Base-by-base conservation (phyloP, 495 filamentous ascomycete species). In the Trichoderma parareesei region DNA sequence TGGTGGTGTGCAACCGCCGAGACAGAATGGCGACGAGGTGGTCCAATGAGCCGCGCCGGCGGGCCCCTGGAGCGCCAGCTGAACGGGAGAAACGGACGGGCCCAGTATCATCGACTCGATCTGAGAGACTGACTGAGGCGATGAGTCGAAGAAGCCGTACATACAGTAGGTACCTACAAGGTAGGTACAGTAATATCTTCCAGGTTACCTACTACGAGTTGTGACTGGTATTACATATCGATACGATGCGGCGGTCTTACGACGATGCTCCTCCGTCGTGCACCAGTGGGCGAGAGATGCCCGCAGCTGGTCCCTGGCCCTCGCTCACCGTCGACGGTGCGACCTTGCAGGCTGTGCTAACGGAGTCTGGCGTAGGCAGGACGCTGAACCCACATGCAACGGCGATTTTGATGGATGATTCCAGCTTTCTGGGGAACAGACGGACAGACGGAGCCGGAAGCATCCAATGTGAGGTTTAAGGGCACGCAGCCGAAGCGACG, bases 1-100 rank as follows among this genome's bases (percentile, higher is more conserved):
- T 27, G 35, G 53, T 57, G 53, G 53, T 57, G 53, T 57, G 53
- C 53, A 57, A 55, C 27, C 9, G 18, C 53, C 16, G 53, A 57
- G 53, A 57, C 53, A 57, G 27, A 27, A 27, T 9, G 48, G 20
- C 53, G 53, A 57, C 37, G 53, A 57, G 53, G 53, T 57, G 53
- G 53, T 57, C 53, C 53, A 57, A 57, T 57, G 14, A 37, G 53
- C 53, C 53, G 27, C 13, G 27, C 53, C 13, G 53, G 16, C 53
- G 27, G 27, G 9, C 53, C 33, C 27, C 27, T 27, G 27, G 27
- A 27, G 37, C 53, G 53, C 53, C 53, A 57, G 53, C 53, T 57
- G 27, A 57, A 16, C 20, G 3, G 9, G 53, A 8, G 14, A 14
- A 48, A 5, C 2, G 13, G 44, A 11, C 11, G 44, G 44, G 3